Percentiles rank a stretch among this genome's conserved stretches.
Conservation (phyloP, 2,329 filamentous ascomycete genomes). For the Ophiostoma populinum region DNA sequence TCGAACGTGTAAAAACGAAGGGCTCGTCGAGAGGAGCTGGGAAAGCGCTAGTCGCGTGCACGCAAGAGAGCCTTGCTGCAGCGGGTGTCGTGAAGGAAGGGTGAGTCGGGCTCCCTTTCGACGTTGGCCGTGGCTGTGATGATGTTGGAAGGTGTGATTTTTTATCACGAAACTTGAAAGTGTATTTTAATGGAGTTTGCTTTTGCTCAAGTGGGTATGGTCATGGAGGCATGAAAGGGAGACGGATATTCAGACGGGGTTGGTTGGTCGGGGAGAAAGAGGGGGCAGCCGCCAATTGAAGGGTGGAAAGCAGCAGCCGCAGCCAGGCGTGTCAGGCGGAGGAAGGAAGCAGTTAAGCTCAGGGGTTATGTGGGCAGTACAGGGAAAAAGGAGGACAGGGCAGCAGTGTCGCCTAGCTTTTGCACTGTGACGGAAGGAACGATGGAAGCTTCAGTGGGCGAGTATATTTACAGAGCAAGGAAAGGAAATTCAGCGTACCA, state of each 20-base stretch:
- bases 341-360: background rate
- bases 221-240: constrained; percentile 3
- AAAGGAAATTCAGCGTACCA: too few species aligned
- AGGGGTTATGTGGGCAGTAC: background rate
- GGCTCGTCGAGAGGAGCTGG: background rate
- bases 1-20: background rate
- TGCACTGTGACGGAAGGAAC: too few species aligned
- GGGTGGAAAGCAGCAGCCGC: background rate
- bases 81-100: constrained; percentile 5
- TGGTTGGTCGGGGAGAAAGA: constrained; percentile 1
- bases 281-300: background rate
- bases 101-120: constrained; percentile 10
- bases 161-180: constrained; percentile 8
- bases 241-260: background rate
- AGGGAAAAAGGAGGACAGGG: background rate
- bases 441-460: too few species aligned
- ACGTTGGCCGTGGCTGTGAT: constrained; percentile 6
- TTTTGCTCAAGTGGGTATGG: constrained; percentile 2
- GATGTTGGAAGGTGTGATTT: constrained; percentile 5
- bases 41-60: constrained; percentile 7
- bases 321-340: background rate
- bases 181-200: constrained; percentile 12
- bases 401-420: too few species aligned
- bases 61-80: constrained; percentile 10
- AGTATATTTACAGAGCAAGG: too few species aligned